These are phyloP conservation scores for Lactifluus subvellereus DNA, from an alignment of 768 basidiomycete genomes.

Conservation along the genomic window DNA sequence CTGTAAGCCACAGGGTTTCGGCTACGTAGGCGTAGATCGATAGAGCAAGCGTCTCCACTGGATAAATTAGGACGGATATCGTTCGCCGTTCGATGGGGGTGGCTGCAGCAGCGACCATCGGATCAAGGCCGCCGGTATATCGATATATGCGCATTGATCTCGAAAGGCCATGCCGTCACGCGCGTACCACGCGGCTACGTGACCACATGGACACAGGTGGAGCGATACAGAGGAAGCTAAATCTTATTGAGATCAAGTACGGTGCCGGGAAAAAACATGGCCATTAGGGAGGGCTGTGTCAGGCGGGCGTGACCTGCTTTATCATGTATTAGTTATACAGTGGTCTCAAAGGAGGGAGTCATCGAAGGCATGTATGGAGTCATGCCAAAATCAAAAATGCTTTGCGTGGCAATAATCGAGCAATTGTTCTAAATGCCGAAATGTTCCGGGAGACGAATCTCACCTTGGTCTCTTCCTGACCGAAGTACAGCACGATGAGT, in stretches of 20 bases:
- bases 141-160: background rate
- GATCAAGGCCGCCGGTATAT: constrained; percentile 6
- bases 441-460: background rate
- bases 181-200: constrained; percentile 7
- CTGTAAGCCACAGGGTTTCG: background rate
- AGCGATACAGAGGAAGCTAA: background rate
- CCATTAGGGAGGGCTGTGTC: background rate
- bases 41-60: background rate
- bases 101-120: background rate
- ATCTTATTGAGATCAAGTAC: background rate
- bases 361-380: background rate
- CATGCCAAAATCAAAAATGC: background rate
- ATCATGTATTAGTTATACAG: background rate
- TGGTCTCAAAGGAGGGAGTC: background rate
- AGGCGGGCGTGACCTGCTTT: background rate
- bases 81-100: background rate
- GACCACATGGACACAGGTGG: background rate
- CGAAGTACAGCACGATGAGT: background rate
- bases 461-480: background rate
- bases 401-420: background rate
- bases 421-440: constrained; percentile 7
- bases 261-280: background rate
- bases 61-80: background rate
- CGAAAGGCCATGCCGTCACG: constrained; percentile 5
- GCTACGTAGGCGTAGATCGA: background rate